A percentile compares a stretch with the other conserved stretches of the same genome.
phyloP scores from a whole-genome alignment of 345 rosid species.

The Ceriops tagal region DNA sequence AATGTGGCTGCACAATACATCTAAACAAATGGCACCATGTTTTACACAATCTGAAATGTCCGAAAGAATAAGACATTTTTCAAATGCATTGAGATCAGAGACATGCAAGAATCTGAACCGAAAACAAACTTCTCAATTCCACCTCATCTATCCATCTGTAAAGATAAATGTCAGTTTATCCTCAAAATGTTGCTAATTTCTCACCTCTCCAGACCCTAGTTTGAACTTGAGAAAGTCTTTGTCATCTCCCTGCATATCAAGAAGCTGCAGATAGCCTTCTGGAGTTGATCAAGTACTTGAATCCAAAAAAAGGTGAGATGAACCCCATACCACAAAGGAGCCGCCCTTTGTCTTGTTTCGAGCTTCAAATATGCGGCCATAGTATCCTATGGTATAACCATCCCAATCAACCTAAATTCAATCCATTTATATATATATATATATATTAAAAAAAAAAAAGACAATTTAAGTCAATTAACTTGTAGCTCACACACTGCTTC shows the following conservation, averaged over 20 bases:
- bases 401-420: constrained; percentile 86
- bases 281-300: not conserved
- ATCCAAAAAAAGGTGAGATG: constrained; percentile 4
- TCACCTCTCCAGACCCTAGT: constrained; percentile 69
- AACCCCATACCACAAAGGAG: constrained; percentile 69
- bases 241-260: constrained; percentile 66
- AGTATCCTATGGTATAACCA: constrained; percentile 94
- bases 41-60: not conserved
- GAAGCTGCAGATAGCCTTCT: constrained; percentile 10
- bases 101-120: not conserved
- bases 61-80: constrained; percentile 1
- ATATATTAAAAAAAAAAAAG: not conserved
- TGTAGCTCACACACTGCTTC: constrained; percentile 8
- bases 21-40: not conserved
- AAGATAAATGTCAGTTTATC: not conserved
- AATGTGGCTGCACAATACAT: not conserved
- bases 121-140: not conserved
- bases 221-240: constrained; percentile 82
- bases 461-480: not conserved
- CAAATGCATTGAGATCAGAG: not conserved
- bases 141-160: constrained; percentile 1
- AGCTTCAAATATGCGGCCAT: constrained; percentile 99
- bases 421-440: not conserved
- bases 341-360: constrained; percentile 96
- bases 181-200: constrained; percentile 8